Base-by-base conservation (phyloP, 345 rosid species). In the Eucalyptus rudis region DNA sequence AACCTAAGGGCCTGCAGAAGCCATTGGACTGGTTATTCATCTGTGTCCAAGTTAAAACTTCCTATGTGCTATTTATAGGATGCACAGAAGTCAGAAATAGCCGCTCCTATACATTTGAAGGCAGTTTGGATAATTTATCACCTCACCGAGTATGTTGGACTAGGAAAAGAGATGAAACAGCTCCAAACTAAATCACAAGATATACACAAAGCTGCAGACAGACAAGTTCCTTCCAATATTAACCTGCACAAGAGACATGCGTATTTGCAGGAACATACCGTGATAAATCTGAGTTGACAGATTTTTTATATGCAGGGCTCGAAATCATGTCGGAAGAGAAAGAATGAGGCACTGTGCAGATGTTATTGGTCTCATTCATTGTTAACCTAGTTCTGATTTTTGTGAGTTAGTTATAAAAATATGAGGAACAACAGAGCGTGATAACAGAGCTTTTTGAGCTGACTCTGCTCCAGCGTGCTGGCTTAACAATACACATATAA, bases 1-100 rank as follows among this genome's bases (percentile, higher is more conserved):
- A 98, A 90, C 90, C 99, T 94, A 89, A 97, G 92, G 89, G 97
- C 97, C 99, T 96, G 94, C 87, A 90, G 86, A 76, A 29, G 88
- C 36, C 64, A 79, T 66, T 59, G 87, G 36, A 86, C 84, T 40
- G 47, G 84, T 76, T 40, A 50, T 86, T 52, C 47, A 86, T 51
- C 64, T 19, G 44, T 49, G 45, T 49, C 59, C 66, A 33, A 86
- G 59, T 49, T 20, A 76, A 76, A 36, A 85, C 52, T 85, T 84
- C 86, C 54, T n/a, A 85, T 76, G 8, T 22, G 14, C 27, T 76
- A 76, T 76, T 36, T 20, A 36, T 76, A 3, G 27, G 15, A 76
- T 76, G 83, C 27, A 19, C 27, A 76, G 83, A 76, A 76, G 83
- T 36, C 47, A 76, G 15, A 76, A 36, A 76, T 76, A 76, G 25